Percentiles rank a stretch among this genome's conserved stretches.
phyloP scores from a whole-genome alignment of 208 protist genomes.

The Crithidia brevicula region DNA sequence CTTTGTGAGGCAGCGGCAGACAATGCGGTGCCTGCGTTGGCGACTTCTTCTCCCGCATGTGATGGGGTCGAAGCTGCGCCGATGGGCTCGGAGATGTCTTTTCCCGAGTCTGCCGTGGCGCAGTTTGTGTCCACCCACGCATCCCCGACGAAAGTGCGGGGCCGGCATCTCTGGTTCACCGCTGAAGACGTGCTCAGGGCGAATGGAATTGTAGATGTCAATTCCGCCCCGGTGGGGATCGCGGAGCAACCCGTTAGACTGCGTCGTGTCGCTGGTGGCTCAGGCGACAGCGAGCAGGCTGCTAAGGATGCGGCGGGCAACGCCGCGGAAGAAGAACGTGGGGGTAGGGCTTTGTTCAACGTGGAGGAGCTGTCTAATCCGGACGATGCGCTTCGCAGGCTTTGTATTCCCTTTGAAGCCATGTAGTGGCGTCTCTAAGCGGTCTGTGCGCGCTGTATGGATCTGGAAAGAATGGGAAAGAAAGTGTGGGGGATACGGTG shows the following conservation, averaged over 20 bases:
- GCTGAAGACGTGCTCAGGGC: constrained; percentile 65
- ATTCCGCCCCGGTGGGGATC: constrained; percentile 70
- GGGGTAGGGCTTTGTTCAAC: constrained; percentile 61
- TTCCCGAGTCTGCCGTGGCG: constrained; percentile 7
- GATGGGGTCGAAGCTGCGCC: no score
- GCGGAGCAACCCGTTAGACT: not conserved
- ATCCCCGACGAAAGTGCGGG: constrained; percentile 12
- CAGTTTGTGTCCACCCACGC: constrained; percentile 21
- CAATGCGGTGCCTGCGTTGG: no score
- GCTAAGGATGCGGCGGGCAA: no score
- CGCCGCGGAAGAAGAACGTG: no score
- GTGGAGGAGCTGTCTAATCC: constrained; percentile 58
- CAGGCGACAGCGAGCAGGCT: no score
- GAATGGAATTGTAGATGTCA: constrained; percentile 77
- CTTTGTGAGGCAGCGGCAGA: no score
- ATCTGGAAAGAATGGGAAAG: no score
- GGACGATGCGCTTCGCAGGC: constrained; percentile 43
- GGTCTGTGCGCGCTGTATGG: no score
- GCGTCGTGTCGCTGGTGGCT: not conserved
- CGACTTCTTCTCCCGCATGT: no score
- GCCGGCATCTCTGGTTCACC: constrained; percentile 59
- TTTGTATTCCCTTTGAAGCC: constrained; percentile 9
- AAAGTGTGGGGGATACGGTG: no score
- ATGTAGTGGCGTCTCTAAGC: not conserved
- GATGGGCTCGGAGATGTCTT: no score